Conservation (phyloP, 169 alveolate species). For the Plasmodium ovale region DNA sequence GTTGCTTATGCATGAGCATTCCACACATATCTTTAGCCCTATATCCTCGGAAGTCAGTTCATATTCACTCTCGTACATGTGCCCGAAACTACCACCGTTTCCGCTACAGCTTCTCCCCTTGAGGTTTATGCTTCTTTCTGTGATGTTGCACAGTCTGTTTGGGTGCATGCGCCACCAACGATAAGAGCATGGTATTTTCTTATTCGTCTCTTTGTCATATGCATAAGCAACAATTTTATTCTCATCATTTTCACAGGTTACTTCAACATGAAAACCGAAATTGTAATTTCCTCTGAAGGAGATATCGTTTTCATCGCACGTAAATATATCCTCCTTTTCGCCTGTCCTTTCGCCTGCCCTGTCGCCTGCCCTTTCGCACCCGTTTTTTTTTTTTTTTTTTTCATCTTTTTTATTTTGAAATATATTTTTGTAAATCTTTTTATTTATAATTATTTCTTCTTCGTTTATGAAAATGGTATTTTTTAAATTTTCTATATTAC, state of each 20-base stretch:
- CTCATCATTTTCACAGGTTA: constrained; percentile 21
- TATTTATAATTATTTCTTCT: constrained; percentile 49
- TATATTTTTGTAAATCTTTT: constrained; percentile 27
- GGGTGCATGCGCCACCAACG: constrained; percentile 33
- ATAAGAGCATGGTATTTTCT: constrained; percentile 41
- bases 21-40: constrained; percentile 55
- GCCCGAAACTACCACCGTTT: neutral
- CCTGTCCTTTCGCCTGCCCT: neutral
- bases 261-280: constrained; percentile 34
- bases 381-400: neutral
- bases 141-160: neutral
- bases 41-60: constrained; percentile 58
- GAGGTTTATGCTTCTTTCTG: neutral
- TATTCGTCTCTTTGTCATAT: constrained; percentile 36
- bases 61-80: constrained; percentile 25
- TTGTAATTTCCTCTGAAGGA: constrained; percentile 27
- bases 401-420: constrained; percentile 16
- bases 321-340: constrained; percentile 17
- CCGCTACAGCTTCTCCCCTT: neutral
- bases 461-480: constrained; percentile 56
- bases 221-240: constrained; percentile 62
- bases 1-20: constrained; percentile 24
- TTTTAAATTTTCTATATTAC: constrained; percentile 46
- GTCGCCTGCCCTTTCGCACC: neutral
- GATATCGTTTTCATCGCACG: constrained; percentile 32